Base-by-base conservation (phyloP, 2,329 filamentous ascomycete genomes). In the Venturia carpophila region DNA sequence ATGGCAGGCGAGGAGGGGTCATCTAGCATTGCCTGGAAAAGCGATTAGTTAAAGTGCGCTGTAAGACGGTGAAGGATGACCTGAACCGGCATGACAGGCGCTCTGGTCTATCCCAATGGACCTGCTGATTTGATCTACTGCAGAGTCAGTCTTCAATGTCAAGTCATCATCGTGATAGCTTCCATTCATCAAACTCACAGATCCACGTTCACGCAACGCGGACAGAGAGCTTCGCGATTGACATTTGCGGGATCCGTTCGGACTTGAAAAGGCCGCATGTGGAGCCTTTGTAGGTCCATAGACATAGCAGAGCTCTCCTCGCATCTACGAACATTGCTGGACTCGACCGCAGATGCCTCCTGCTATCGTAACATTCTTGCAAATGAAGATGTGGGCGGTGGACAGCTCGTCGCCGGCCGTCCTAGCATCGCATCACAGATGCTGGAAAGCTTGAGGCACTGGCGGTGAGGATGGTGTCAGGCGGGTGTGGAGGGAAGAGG, bases 1-100 rank as follows among this genome's bases (percentile, higher is more conserved):
- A 91, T 86, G 73, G 86, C 84, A 69, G 88, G 83, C 72, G 86
- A 83, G 55, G 84, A 83, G 67, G 90, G 89, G 73, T 92, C 89
- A 73, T 92, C 89, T 72, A 91, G 82, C 77, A 91, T 88, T 68
- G 90, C 88, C 84, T 66, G 24, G n/a, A 10, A 24, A 64, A 27
- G 39, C 6, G 5, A 34, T 63, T 15, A 63, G 61, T 34, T 11
- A 2, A 10, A 58, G 1, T 41, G 39, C 9, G 13, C 7, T 37
- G 3, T 4, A 6, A 9, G 27, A 13, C 5, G 21, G 60, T 21
- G 6, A 7, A 21, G 30, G 24, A n/a, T 17, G 15, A 17, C 11
- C 39, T 30, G 19, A 15, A 64, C 63, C 43, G 63, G 63, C 63
- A 64, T 64, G 34, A n/a, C 24, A 15, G 5, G 30, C 15, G 52